These are phyloP conservation scores for Tetrahymena thermophila DNA, from an alignment of 73 alveolate genomes.

Conservation along the genomic window DNA sequence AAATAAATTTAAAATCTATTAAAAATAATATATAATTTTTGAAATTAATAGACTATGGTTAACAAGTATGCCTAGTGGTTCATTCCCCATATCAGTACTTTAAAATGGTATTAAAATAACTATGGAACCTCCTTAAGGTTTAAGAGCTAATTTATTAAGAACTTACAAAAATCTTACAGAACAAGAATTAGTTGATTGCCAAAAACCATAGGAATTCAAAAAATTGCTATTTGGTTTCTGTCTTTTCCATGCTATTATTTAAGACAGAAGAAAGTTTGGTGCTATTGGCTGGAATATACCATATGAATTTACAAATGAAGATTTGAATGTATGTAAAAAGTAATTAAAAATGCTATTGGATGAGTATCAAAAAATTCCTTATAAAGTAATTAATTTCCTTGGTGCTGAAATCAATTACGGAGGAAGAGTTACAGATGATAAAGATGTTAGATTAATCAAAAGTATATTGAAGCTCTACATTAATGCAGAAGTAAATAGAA, in stretches of 20 bases:
- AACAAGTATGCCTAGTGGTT: conserved; percentile 98
- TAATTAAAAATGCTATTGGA: conserved; percentile 77
- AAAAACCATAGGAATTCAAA: conserved; percentile 94
- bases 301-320: conserved; percentile 94
- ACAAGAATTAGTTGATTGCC: conserved; percentile 55
- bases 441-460: conserved; percentile 89
- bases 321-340: conserved; percentile 72
- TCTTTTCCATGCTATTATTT: conserved; percentile 99
- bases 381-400: conserved; percentile 86
- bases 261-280: conserved; percentile 97
- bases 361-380: conserved; percentile 81
- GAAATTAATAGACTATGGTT: conserved; percentile 3
- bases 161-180: conserved; percentile 74
- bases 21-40: not conserved
- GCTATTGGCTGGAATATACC: conserved; percentile 97
- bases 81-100: conserved; percentile 98
- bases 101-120: conserved; percentile 98
- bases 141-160: conserved; percentile 78
- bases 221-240: conserved; percentile 97
- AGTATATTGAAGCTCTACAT: conserved; percentile 94
- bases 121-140: conserved; percentile 94
- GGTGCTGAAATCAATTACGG: conserved; percentile 99
- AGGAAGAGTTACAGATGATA: conserved; percentile 99
- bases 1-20: not conserved
- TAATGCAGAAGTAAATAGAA: conserved; percentile 60